Conservation (phyloP, 139 green algal genomes). For the Desmodesmus armatus region DNA sequence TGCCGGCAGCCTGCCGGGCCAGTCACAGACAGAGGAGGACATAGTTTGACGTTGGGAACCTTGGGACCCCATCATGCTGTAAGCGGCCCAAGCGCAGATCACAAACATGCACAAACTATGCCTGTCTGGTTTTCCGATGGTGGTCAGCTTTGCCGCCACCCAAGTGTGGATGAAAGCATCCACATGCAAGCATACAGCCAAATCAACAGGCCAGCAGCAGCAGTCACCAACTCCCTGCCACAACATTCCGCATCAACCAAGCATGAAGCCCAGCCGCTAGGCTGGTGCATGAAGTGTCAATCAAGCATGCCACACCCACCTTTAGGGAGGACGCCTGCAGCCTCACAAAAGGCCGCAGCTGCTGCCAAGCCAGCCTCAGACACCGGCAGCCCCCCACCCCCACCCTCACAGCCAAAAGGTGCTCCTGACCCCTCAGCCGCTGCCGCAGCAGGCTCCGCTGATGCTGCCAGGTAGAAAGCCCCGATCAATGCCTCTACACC, state of each 20-base stretch:
- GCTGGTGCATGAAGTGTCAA: neutral
- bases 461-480: conserved; percentile 34
- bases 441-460: conserved; percentile 13
- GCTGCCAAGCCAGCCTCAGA: neutral
- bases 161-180: neutral
- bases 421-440: neutral
- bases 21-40: too few relatives aligned
- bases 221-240: neutral
- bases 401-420: neutral
- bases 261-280: neutral
- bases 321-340: conserved; percentile 14
- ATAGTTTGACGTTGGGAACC: too few relatives aligned
- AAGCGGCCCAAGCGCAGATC: too few relatives aligned
- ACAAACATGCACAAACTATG: too few relatives aligned
- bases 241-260: neutral
- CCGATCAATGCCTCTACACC: conserved; percentile 41
- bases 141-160: neutral
- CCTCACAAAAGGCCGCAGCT: conserved; percentile 26
- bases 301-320: conserved; percentile 13
- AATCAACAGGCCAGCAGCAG: neutral
- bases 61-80: too few relatives aligned
- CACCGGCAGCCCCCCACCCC: neutral
- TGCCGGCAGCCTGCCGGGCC: too few relatives aligned
- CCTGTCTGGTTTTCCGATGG: too few relatives aligned
- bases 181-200: neutral